phyloP scores from a whole-genome alignment of 345 rosid genomes.

The Brassica carinata region DNA sequence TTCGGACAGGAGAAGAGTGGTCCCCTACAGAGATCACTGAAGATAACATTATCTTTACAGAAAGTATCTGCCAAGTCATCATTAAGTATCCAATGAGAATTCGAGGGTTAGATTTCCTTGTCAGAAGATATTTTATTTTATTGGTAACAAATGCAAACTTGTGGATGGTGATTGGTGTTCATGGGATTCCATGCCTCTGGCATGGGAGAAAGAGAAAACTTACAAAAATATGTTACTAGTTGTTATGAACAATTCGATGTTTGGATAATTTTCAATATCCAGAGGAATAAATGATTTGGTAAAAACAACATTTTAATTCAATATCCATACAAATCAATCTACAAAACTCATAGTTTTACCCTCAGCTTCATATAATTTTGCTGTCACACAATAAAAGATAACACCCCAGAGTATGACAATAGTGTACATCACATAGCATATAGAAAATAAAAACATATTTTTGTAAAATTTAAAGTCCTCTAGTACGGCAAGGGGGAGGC shows the following conservation, averaged over 20 bases:
- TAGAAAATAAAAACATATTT: not conserved
- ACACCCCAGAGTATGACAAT: slow-evolving; percentile 1
- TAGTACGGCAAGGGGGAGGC: slow-evolving; percentile 35
- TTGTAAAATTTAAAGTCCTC: not conserved
- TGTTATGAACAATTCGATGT: slow-evolving; percentile 17
- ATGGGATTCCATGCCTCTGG: slow-evolving; percentile 29
- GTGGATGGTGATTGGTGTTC: slow-evolving; percentile 30
- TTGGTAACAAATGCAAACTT: not conserved
- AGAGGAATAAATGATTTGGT: not conserved
- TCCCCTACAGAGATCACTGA: slow-evolving; percentile 25
- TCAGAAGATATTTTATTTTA: slow-evolving; percentile 32
- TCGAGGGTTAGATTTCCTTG: slow-evolving; percentile 57
- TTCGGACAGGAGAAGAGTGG: slow-evolving; percentile 25
- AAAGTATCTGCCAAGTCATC: slow-evolving; percentile 54
- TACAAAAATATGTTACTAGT: not conserved
- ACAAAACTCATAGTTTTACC: slow-evolving; percentile 25
- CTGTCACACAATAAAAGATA: not conserved
- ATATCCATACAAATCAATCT: slow-evolving; percentile 16
- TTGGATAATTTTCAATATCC: not conserved
- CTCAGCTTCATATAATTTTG: slow-evolving; percentile 9
- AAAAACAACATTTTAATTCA: slow-evolving; percentile 10
- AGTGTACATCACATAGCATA: slow-evolving; percentile 18
- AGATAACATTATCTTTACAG: slow-evolving; percentile 60
- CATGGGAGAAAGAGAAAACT: slow-evolving; percentile 14
- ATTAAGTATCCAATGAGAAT: slow-evolving; percentile 62